Percentiles rank a stretch among this genome's conserved stretches.
Conservation (phyloP, 495 filamentous ascomycete genomes). For the Penicillium diatomitis region DNA sequence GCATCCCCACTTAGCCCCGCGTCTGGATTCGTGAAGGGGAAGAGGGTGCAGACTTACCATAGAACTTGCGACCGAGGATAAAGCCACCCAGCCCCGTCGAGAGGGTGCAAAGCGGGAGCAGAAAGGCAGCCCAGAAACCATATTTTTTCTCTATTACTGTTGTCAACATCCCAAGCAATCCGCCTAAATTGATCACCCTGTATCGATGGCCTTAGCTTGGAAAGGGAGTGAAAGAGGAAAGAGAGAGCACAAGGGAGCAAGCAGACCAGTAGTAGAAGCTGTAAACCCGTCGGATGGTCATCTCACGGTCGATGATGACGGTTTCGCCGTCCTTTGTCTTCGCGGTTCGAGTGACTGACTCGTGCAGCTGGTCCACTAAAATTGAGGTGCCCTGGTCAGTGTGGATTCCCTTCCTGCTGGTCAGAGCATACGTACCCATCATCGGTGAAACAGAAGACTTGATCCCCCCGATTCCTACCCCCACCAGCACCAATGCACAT, state of each 20-base stretch:
- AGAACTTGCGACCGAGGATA: too few relatives aligned
- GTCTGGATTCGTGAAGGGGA: too few relatives aligned
- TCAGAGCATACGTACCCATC: neutral
- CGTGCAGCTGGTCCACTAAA: too few relatives aligned
- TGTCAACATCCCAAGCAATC: neutral
- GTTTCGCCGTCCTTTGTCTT: neutral
- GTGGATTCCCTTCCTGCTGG: neutral
- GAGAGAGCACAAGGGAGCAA: too few relatives aligned
- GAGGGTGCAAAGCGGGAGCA: neutral
- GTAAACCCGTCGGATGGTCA: neutral
- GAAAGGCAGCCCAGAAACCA: neutral
- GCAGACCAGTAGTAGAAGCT: neutral
- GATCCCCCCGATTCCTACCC: neutral
- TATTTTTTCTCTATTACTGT: neutral
- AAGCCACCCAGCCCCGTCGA: neutral
- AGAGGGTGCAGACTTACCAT: too few relatives aligned
- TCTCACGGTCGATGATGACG: neutral
- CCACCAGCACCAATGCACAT: neutral
- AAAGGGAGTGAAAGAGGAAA: too few relatives aligned
- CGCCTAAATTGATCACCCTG: neutral
- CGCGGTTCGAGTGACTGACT: too few relatives aligned
- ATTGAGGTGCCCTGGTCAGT: neutral
- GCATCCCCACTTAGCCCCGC: neutral
- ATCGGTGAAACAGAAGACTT: neutral
- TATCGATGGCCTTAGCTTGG: too few relatives aligned